Conservation (phyloP, 2,329 filamentous ascomycete genomes). For the Dothiorella sarmentorum region DNA sequence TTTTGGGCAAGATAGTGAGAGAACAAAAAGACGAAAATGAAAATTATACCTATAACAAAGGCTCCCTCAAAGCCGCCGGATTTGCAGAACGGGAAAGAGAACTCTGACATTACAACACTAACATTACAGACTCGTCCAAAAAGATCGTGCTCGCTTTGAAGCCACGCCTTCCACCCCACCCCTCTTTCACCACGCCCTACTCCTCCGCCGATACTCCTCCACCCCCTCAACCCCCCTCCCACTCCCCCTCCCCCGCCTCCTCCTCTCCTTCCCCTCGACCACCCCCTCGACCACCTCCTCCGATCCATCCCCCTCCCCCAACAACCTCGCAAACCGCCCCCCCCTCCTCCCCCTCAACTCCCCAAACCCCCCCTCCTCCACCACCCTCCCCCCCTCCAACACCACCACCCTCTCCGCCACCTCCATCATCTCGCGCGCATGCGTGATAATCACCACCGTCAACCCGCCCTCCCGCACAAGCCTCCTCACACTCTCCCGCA, state of each 20-base stretch:
- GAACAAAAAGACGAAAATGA: not conserved
- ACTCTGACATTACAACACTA: too few relatives aligned
- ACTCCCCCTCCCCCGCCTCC: not conserved
- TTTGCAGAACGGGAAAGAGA: too few relatives aligned
- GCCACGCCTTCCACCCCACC: too few relatives aligned
- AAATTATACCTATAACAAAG: not conserved
- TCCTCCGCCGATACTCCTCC: slow-evolving; percentile 1
- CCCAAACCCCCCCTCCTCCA: slow-evolving; percentile 65
- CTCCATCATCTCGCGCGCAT: slow-evolving; percentile 81
- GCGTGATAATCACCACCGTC: slow-evolving; percentile 78
- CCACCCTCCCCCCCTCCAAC: slow-evolving; percentile 61
- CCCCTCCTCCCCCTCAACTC: slow-evolving; percentile 47
- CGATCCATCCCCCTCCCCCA: slow-evolving; percentile 39
- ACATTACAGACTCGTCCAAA: too few relatives aligned
- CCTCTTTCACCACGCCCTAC: not conserved
- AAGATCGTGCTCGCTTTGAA: too few relatives aligned
- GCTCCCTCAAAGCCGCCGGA: too few relatives aligned
- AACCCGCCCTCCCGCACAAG: slow-evolving; percentile 52
- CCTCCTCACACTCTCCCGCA: slow-evolving; percentile 60
- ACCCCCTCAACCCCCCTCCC: not conserved
- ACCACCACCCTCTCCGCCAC: slow-evolving; percentile 72
- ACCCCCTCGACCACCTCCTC: not conserved
- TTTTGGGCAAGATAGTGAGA: slow-evolving; percentile 5
- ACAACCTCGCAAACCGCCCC: slow-evolving; percentile 32
- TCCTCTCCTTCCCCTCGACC: not conserved